These are phyloP conservation scores for Orbilia brochopaga DNA, from an alignment of 2,329 filamentous ascomycete genomes.

Conservation along the genomic window DNA sequence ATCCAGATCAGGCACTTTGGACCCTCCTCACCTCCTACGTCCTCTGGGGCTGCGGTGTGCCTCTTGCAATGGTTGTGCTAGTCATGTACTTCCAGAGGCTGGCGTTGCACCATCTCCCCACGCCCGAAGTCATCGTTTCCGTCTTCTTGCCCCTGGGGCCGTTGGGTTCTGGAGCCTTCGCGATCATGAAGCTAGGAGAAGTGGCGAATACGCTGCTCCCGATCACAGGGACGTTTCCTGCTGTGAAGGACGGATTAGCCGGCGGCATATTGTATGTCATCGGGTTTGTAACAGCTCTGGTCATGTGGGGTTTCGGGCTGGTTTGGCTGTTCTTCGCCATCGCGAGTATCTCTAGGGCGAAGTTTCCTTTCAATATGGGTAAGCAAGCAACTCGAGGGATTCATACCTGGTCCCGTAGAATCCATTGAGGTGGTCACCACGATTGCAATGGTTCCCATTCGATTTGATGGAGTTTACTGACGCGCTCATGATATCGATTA, in stretches of 20 bases:
- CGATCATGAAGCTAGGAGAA: conserved; percentile 63
- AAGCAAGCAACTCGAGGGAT: conserved; percentile 65
- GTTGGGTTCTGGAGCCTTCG: conserved; percentile 69
- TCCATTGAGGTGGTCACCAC: too few species aligned
- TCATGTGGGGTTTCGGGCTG: conserved; percentile 66
- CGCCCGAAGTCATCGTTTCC: conserved; percentile 71
- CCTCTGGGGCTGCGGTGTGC: conserved; percentile 71
- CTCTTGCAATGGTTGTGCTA: conserved; percentile 64
- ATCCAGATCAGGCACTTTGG: conserved; percentile 64
- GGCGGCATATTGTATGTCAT: conserved; percentile 67
- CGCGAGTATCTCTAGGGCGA: conserved; percentile 60
- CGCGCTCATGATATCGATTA: not conserved
- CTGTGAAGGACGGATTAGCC: conserved; percentile 56
- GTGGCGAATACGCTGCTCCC: conserved; percentile 56
- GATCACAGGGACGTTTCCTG: conserved; percentile 57
- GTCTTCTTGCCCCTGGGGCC: conserved; percentile 72
- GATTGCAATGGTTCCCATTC: too few species aligned
- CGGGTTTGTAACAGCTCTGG: conserved; percentile 63
- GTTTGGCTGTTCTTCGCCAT: conserved; percentile 65
- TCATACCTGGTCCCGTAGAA: not conserved
- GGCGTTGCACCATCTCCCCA: conserved; percentile 70
- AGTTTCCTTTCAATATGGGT: conserved; percentile 68
- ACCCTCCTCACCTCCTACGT: conserved; percentile 71
- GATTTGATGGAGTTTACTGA: conserved; percentile 24
- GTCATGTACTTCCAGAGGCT: conserved; percentile 69